Conservation (phyloP, 371 early-diverging fungal species). For the Mucor irregularis region DNA sequence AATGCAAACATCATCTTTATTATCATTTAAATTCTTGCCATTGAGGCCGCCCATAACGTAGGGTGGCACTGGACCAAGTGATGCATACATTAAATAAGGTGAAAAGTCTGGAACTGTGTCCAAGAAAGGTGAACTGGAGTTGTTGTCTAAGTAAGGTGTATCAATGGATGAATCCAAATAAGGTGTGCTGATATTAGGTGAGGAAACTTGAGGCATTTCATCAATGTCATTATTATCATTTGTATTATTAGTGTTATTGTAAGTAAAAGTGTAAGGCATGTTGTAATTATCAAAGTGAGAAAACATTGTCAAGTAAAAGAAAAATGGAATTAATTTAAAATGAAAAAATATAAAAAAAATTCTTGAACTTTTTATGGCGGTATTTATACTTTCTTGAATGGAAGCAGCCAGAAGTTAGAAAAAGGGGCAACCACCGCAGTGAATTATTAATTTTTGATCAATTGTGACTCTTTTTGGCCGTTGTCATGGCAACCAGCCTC, state of each 20-base stretch:
- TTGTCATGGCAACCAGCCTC: slow-evolving; percentile 14
- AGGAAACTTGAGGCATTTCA: too few relatives aligned
- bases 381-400: slow-evolving; percentile 7
- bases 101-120: slow-evolving; percentile 9
- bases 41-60: background rate
- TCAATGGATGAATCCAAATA: slow-evolving; percentile 10
- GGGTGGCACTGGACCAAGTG: background rate
- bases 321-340: background rate
- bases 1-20: slow-evolving; percentile 9
- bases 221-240: background rate
- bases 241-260: background rate
- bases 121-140: slow-evolving; percentile 12
- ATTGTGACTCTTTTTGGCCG: background rate
- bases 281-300: background rate
- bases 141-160: slow-evolving; percentile 12
- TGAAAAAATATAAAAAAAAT: background rate
- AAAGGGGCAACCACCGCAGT: too few relatives aligned
- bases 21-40: background rate
- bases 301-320: background rate
- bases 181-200: slow-evolving; percentile 19
- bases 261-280: background rate
- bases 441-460: too few relatives aligned
- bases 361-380: background rate
- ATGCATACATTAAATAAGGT: slow-evolving; percentile 8
- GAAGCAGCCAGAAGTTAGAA: background rate